phyloP scores from a whole-genome alignment of 2,329 filamentous ascomycete species.

The Aspergillus tanneri region DNA sequence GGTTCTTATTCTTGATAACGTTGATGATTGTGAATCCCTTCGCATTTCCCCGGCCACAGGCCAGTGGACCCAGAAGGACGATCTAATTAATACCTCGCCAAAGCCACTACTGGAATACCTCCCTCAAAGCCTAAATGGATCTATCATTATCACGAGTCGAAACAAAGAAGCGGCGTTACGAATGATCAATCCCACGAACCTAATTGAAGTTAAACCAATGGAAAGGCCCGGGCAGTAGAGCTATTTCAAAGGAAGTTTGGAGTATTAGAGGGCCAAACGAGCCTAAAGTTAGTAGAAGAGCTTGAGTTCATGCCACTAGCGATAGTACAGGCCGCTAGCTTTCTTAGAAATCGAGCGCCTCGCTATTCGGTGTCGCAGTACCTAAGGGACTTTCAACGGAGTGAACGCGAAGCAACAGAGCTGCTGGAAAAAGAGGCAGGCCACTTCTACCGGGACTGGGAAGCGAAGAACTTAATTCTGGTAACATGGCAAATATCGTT shows the following conservation, averaged over 20 bases:
- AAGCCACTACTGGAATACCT: constrained; percentile 17
- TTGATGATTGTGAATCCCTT: constrained; percentile 21
- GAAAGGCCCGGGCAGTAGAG: constrained; percentile 22
- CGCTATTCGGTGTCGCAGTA: constrained; percentile 14
- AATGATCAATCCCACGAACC: constrained; percentile 10
- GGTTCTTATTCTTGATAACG: constrained; percentile 28
- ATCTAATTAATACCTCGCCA: constrained; percentile 1
- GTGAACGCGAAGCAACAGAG: constrained; percentile 26
- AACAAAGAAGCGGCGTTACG: constrained; percentile 11
- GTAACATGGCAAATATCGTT: constrained; percentile 37
- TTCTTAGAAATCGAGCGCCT: constrained; percentile 21
- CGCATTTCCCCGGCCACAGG: too few relatives aligned
- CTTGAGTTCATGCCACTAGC: constrained; percentile 31
- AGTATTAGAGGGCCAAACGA: too few relatives aligned
- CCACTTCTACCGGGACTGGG: constrained; percentile 21
- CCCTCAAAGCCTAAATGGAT: constrained; percentile 17
- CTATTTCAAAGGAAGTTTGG: constrained; percentile 32
- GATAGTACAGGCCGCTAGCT: constrained; percentile 13
- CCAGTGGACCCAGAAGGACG: too few relatives aligned
- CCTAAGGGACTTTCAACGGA: constrained; percentile 32
- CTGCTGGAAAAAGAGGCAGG: constrained; percentile 32
- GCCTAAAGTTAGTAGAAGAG: neutral
- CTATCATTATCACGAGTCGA: constrained; percentile 19
- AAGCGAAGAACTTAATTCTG: constrained; percentile 27
- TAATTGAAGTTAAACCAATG: constrained; percentile 24